Conservation (phyloP, 1,284 basidiomycete species). For the Leucoagaricus sp. region DNA sequence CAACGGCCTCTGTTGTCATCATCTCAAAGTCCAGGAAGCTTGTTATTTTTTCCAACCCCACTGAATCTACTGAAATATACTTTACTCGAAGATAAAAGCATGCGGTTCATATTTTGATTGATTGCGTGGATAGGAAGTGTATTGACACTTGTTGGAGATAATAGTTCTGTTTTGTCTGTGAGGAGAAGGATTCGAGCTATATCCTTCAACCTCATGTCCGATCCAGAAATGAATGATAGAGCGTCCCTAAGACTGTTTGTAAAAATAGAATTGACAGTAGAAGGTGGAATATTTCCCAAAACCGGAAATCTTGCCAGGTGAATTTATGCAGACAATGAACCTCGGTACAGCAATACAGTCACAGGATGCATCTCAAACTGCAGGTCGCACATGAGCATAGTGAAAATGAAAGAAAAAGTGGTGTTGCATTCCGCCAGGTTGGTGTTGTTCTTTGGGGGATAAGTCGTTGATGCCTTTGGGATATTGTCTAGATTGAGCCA, state of each 20-base stretch:
- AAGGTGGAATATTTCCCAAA: not conserved
- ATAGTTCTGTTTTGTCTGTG: not conserved
- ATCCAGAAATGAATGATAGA: not conserved
- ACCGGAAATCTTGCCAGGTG: not conserved
- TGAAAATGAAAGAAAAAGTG: not conserved
- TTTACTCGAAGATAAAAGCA: not conserved
- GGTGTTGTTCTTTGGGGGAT: not conserved
- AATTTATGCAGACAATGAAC: not conserved
- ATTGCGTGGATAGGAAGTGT: not conserved
- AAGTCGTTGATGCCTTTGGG: not conserved
- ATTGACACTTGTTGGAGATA: not conserved
- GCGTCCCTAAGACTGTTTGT: not conserved
- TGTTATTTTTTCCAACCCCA: not conserved
- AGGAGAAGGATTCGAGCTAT: not conserved
- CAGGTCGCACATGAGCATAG: not conserved
- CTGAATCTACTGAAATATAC: not conserved
- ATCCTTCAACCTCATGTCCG: not conserved
- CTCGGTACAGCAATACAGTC: not conserved
- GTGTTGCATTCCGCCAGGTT: not conserved
- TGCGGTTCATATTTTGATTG: not conserved
- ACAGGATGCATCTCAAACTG: not conserved
- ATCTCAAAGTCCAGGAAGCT: not conserved
- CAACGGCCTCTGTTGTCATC: not conserved
- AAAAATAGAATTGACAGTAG: not conserved
- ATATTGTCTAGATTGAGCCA: slow-evolving; percentile 2